A percentile compares a stretch with the other conserved stretches of the same genome.
Evolutionary conservation across 495 filamentous ascomycete genomes (phyloP).

Genomic region (Elaphomyces granulatus): DNA sequence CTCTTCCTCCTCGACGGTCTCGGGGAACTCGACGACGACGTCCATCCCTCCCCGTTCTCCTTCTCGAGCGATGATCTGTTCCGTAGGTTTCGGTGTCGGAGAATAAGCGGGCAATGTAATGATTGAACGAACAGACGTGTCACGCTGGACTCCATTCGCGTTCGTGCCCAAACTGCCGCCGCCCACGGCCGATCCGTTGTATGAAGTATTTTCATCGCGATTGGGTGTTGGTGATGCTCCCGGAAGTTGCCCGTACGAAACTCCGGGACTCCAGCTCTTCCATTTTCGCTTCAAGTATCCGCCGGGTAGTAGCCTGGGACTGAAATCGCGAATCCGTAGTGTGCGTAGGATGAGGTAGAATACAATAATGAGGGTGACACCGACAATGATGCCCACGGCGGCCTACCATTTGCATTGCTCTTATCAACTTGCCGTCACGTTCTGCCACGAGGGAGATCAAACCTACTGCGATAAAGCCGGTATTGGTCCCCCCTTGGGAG

Average conservation of each 20-base stretch:
- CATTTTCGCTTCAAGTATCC: constrained; percentile 44
- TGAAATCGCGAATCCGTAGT: constrained; percentile 33
- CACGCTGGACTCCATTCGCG: constrained; percentile 50
- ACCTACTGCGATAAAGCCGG: too few relatives aligned
- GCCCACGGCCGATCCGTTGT: constrained; percentile 9
- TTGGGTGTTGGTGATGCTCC: constrained; percentile 15
- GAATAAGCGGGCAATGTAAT: constrained; percentile 84
- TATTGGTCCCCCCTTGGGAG: too few relatives aligned
- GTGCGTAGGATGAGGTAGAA: constrained; percentile 33
- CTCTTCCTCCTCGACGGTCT: constrained; percentile 62
- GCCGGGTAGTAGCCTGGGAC: constrained; percentile 45
- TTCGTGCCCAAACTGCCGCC: constrained; percentile 17
- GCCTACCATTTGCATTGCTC: too few relatives aligned
- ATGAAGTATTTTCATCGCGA: constrained; percentile 13
- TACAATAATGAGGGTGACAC: constrained; percentile 27
- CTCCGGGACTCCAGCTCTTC: constrained; percentile 41
- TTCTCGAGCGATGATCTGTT: constrained; percentile 79
- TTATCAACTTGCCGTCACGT: too few relatives aligned
- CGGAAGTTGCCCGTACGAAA: constrained; percentile 27
- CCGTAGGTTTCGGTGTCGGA: constrained; percentile 50
- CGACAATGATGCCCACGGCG: constrained; percentile 22
- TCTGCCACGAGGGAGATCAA: too few relatives aligned
- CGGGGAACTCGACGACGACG: constrained; percentile 72
- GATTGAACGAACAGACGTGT: constrained; percentile 76
- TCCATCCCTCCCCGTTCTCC: constrained; percentile 90